Evolutionary conservation across 768 basidiomycete genomes (phyloP).

Genomic region (Amanita brunnescens): DNA sequence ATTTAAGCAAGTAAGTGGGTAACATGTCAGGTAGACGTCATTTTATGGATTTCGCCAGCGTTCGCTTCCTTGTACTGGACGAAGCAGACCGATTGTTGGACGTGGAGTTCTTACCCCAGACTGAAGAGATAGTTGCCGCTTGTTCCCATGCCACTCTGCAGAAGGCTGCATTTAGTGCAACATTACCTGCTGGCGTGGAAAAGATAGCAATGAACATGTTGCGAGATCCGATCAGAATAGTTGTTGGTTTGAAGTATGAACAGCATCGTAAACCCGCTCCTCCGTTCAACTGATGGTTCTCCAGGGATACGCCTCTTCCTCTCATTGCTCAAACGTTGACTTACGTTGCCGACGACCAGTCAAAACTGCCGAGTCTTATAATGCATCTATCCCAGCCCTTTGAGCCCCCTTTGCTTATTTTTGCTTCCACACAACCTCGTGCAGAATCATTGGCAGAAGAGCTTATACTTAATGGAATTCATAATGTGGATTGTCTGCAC

Average conservation of each 20-base stretch:
- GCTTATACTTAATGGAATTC: conserved; percentile 66
- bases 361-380: conserved; percentile 87
- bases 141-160: conserved; percentile 64
- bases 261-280: background rate
- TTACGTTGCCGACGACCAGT: conserved; percentile 88
- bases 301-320: conserved; percentile 87
- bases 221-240: conserved; percentile 78
- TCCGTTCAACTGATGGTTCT: conserved; percentile 3
- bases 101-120: conserved; percentile 78
- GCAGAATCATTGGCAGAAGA: conserved; percentile 74
- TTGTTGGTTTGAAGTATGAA: conserved; percentile 92
- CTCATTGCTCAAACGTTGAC: conserved; percentile 84
- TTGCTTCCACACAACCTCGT: conserved; percentile 85
- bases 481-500: conserved; percentile 85
- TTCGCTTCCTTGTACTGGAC: conserved; percentile 79
- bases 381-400: conserved; percentile 74
- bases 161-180: conserved; percentile 92
- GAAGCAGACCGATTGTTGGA: conserved; percentile 92
- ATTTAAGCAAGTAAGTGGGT: conserved; percentile 59
- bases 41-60: conserved; percentile 36
- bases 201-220: conserved; percentile 82
- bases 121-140: conserved; percentile 76
- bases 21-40: background rate
- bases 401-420: conserved; percentile 86
- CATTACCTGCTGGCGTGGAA: conserved; percentile 83